Base-by-base conservation (phyloP, 192 early-diverging fungal genomes). In the Entophlyctis luteolus region DNA sequence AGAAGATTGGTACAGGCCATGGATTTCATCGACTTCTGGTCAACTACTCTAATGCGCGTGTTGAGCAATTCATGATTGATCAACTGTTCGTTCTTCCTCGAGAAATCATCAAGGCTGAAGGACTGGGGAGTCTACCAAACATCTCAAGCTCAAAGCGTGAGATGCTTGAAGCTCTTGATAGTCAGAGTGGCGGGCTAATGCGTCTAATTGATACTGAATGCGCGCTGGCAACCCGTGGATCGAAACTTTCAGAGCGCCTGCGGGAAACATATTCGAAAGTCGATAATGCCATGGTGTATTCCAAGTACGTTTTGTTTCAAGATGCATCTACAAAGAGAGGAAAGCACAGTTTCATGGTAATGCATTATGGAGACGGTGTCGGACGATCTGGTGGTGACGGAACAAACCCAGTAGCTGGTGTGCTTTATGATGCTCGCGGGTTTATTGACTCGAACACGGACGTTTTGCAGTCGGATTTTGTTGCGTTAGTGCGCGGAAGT, bases 391-490 rank as follows among this genome's bases (percentile, higher is more conserved):
- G 42, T n/a, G 42, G 42, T 10, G 42, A 45, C 10, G n/a, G 42
- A n/a, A n/a, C 10, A 45, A n/a, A 18, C 49, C 8, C n/a, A 63
- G 45, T 45, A 63, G 42, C 79, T 38, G 62, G 70, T 56, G 85
- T 93, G 42, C 60, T 85, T 62, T 98, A 97, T 72, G 85, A 86
- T 22, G 80, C 91, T 29, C 86, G 86, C 33, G 86, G 84, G 33
- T 94, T 95, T 71, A 71, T 86, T 67, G 86, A 88, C 35, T 79
- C 79, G 62, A 91, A 94, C 77, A 65, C 65, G 71, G 84, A 89
- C 70, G 68, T 88, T 31, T 79, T 90, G 34, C 68, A 82, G 54
- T 81, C 87, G 3, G 93, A 96, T 72, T 94, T 95, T 73, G 85
- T 95, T 32, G 83, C 90, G 27, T 78, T 96, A 31, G 76, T 95